Conservation (phyloP, 78 protist genomes). For the Mantamonas sphyraenae region DNA sequence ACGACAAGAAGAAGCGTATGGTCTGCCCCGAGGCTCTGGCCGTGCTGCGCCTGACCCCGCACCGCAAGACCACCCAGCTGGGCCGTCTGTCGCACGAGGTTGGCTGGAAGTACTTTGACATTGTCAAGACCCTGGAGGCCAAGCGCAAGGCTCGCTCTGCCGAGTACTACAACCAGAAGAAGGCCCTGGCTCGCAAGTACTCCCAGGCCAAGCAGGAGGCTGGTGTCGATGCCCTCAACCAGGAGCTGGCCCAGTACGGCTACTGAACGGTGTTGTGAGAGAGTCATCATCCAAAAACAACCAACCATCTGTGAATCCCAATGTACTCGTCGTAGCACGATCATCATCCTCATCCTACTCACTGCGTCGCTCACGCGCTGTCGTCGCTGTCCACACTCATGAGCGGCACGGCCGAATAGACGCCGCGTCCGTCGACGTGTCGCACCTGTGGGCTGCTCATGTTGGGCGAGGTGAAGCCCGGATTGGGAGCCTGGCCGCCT, state of each 20-base stretch:
- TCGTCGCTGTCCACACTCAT: not conserved
- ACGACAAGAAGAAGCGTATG: constrained; percentile 83
- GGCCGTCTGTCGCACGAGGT: constrained; percentile 74
- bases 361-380: too few relatives aligned
- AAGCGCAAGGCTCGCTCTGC: constrained; percentile 73
- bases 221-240: not conserved
- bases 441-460: too few relatives aligned
- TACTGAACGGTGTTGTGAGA: too few relatives aligned
- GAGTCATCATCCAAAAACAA: too few relatives aligned
- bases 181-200: constrained; percentile 25
- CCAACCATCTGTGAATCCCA: too few relatives aligned
- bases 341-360: too few relatives aligned
- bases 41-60: constrained; percentile 71
- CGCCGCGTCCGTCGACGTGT: too few relatives aligned
- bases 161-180: constrained; percentile 62
- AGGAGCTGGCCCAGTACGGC: constrained; percentile 13
- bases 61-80: constrained; percentile 77
- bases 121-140: constrained; percentile 86
- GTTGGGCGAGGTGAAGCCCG: too few relatives aligned
- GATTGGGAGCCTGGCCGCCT: too few relatives aligned
- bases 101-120: constrained; percentile 42
- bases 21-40: constrained; percentile 94
- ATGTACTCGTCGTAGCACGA: too few relatives aligned
- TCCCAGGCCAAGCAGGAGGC: too few relatives aligned
- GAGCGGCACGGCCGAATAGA: too few relatives aligned